Evolutionary conservation across 2,329 filamentous ascomycete genomes (phyloP).

Genomic region (Colletotrichum kahawae): DNA sequence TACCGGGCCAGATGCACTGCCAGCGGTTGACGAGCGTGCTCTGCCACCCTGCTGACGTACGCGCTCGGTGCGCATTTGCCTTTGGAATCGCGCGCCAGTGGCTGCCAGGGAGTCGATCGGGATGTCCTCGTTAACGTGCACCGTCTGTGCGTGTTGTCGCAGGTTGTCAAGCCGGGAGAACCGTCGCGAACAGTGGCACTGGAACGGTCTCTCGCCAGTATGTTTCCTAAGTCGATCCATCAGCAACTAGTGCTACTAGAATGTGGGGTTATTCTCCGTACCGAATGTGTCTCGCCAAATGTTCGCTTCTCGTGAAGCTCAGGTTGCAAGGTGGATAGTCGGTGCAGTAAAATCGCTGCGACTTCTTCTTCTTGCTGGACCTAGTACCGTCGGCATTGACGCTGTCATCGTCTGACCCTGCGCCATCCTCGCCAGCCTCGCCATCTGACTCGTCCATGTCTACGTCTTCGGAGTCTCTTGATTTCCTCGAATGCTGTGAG

Average conservation of each 20-base stretch:
- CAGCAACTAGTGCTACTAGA: neutral
- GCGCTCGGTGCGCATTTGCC: constrained; percentile 87
- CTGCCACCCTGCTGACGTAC: constrained; percentile 76
- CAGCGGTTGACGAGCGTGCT: constrained; percentile 77
- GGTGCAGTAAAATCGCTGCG: constrained; percentile 94
- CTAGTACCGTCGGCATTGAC: constrained; percentile 69
- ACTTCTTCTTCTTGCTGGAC: constrained; percentile 93
- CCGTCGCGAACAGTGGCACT: constrained; percentile 90
- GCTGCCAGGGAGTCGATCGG: constrained; percentile 92
- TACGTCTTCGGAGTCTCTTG: constrained; percentile 70
- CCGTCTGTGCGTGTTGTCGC: constrained; percentile 94
- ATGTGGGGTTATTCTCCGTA: constrained; percentile 39
- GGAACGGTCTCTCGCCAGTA: constrained; percentile 94
- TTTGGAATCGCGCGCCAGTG: constrained; percentile 88
- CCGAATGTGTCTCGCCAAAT: constrained; percentile 93
- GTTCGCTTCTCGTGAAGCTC: constrained; percentile 95
- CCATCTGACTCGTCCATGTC: constrained; percentile 80
- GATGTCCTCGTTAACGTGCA: constrained; percentile 97
- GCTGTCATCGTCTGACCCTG: too few relatives aligned
- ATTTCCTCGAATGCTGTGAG: constrained; percentile 66
- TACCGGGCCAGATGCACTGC: constrained; percentile 72
- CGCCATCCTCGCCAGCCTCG: constrained; percentile 59
- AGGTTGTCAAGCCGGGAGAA: constrained; percentile 96
- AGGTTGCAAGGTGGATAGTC: constrained; percentile 93
- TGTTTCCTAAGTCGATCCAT: constrained; percentile 72